These are phyloP conservation scores for Immersiporthe knoxdaviesiana DNA, from an alignment of 2,329 filamentous ascomycete species.

Conservation along the genomic window DNA sequence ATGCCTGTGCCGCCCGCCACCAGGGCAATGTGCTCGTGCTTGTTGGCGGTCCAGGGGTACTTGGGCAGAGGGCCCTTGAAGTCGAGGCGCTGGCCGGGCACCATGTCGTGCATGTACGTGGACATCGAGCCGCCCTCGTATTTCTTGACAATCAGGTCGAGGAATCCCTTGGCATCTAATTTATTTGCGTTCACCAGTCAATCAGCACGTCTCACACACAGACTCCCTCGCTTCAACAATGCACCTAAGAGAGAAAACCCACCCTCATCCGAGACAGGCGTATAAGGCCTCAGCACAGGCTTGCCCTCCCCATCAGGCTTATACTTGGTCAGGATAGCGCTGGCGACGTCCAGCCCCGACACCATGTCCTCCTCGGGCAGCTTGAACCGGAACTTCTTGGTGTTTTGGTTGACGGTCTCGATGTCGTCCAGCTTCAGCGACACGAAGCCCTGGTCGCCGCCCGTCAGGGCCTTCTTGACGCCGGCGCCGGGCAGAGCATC, in stretches of 20 bases:
- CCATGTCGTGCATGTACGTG: constrained; percentile 81
- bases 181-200: constrained; percentile 2
- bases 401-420: constrained; percentile 88
- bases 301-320: constrained; percentile 83
- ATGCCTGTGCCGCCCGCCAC: constrained; percentile 97
- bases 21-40: constrained; percentile 85
- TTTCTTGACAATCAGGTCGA: constrained; percentile 90
- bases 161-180: constrained; percentile 71
- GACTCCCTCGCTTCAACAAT: no score
- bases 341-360: constrained; percentile 80
- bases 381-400: constrained; percentile 87
- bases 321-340: constrained; percentile 90
- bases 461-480: constrained; percentile 65
- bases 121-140: constrained; percentile 94
- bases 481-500: constrained; percentile 37
- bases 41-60: constrained; percentile 87
- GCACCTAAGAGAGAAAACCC: no score
- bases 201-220: not conserved
- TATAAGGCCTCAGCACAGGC: constrained; percentile 89
- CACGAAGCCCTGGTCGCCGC: constrained; percentile 88
- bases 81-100: constrained; percentile 78
- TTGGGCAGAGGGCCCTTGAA: constrained; percentile 97
- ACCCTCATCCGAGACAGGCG: constrained; percentile 86
- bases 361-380: constrained; percentile 83
- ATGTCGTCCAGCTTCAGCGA: constrained; percentile 78